Evolutionary conservation across 805 yeast genomes (phyloP).

Genomic region (Metschnikowia chrysomelidarum): DNA sequence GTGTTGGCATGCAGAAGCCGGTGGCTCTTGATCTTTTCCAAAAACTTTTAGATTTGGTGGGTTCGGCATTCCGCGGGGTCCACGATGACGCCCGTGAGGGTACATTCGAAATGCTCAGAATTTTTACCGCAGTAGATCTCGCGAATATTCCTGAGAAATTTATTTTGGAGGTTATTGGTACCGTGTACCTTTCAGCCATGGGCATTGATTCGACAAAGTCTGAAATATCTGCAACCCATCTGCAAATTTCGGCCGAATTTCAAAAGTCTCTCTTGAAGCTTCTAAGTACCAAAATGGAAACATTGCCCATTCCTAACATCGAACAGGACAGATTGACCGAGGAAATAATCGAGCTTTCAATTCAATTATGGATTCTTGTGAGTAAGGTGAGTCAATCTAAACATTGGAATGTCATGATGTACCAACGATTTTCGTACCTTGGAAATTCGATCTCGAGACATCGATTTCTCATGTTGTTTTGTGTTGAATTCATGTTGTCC

Average conservation of each 20-base stretch:
- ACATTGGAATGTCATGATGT: constrained; percentile 36
- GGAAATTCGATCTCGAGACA: constrained; percentile 40
- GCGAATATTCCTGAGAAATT: constrained; percentile 6
- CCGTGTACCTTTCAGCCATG: constrained; percentile 10
- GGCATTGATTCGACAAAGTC: constrained; percentile 4
- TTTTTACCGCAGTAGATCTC: constrained; percentile 9
- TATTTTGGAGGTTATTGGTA: constrained; percentile 10
- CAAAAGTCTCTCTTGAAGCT: constrained; percentile 11
- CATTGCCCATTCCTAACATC: constrained; percentile 29
- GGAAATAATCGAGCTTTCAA: constrained; percentile 25
- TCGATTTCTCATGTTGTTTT: constrained; percentile 29
- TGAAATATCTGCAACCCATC: constrained; percentile 18
- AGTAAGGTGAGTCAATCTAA: constrained; percentile 19
- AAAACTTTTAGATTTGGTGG: constrained; percentile 8
- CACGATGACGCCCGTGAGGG: constrained; percentile 2
- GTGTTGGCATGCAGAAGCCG: neutral
- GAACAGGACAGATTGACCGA: constrained; percentile 23
- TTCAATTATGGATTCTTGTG: constrained; percentile 32
- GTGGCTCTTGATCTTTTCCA: constrained; percentile 7
- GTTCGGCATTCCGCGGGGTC: constrained; percentile 9
- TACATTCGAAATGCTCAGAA: constrained; percentile 9
- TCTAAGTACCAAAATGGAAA: constrained; percentile 33
- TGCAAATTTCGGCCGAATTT: constrained; percentile 19
- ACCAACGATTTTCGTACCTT: constrained; percentile 39
- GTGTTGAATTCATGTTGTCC: constrained; percentile 24